Base-by-base conservation (phyloP, 805 yeast species). In the Cyberlindnera suaveolens region DNA sequence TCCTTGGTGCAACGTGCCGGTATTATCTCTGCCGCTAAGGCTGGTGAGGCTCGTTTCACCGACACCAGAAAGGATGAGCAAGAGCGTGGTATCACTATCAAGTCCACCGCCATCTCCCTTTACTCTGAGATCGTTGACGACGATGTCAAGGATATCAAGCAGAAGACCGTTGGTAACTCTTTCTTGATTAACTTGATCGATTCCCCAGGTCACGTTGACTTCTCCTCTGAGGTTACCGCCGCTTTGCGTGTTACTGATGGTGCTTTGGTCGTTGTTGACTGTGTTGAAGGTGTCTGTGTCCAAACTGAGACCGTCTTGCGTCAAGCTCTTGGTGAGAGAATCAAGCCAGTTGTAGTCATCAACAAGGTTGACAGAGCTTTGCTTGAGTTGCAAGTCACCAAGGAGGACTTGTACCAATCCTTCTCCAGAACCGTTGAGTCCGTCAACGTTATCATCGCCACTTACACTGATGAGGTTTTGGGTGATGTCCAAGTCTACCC, bases 161-260 rank as follows among this genome's bases (percentile, higher is more conserved):
- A 93, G 78, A 81, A 64, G 45, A 71, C 72, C 17, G 84, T 70
- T 17, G 98, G 98, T 74, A 85, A 78, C 83, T 82, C 83, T 70
- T 91, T 91, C 83, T 85, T 91, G 77, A 82, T 91, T 62, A 91
- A 91, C 88, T 82, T 91, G 82, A 91, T 91, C 65, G 99, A 91
- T 75, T 93, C 99, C 62, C 99, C 99, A 76, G 99, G 99, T 86
- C 99, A 91, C 97, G 98, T 91, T 82, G 99, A 91, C 78, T 91
- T 91, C 90, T 89, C 97, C 54, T 93, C 98, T 61, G 99, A 91
- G 77, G 99, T 91, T 67, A 93, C 98, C 67, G 98, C 98, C 64
- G 99, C 99, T 74, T 84, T 91, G 68, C 90, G 99, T 79, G 98
- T 91, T 66, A 93, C 98, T 61, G 99, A 91, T 71, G 99, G 99